Conservation (phyloP, 1,284 basidiomycete genomes). For the Taiwanofungus camphoratus region DNA sequence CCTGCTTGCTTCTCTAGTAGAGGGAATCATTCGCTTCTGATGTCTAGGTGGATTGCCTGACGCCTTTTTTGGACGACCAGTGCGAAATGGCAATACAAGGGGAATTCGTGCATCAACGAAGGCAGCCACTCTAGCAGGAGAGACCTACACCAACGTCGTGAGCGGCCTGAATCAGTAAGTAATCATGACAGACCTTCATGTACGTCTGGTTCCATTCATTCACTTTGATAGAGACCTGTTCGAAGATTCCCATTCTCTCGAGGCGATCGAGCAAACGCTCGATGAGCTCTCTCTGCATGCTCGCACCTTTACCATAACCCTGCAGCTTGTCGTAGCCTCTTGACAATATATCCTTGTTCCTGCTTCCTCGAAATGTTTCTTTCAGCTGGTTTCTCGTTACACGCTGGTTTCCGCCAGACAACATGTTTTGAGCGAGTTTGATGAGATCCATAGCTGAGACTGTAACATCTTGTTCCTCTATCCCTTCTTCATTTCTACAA, state of each 20-base stretch:
- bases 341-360: constrained; percentile 40
- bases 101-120: too few species aligned
- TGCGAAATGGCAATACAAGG: too few species aligned
- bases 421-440: constrained; percentile 32
- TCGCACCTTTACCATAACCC: constrained; percentile 50
- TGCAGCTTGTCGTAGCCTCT: constrained; percentile 44
- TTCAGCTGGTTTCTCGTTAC: constrained; percentile 46
- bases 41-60: too few species aligned
- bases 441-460: constrained; percentile 51
- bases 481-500: constrained; percentile 46
- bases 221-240: constrained; percentile 20
- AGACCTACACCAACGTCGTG: too few species aligned
- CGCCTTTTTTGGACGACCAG: too few species aligned
- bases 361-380: constrained; percentile 60
- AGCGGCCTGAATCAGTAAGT: neutral
- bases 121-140: too few species aligned
- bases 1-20: neutral
- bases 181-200: constrained; percentile 22
- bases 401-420: neutral
- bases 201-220: constrained; percentile 29
- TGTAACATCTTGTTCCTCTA: constrained; percentile 46
- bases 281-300: constrained; percentile 41
- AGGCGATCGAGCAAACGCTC: constrained; percentile 65
- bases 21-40: neutral
- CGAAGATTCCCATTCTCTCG: constrained; percentile 35